phyloP scores from a whole-genome alignment of 768 basidiomycete species.

The Exidia glandulosa region DNA sequence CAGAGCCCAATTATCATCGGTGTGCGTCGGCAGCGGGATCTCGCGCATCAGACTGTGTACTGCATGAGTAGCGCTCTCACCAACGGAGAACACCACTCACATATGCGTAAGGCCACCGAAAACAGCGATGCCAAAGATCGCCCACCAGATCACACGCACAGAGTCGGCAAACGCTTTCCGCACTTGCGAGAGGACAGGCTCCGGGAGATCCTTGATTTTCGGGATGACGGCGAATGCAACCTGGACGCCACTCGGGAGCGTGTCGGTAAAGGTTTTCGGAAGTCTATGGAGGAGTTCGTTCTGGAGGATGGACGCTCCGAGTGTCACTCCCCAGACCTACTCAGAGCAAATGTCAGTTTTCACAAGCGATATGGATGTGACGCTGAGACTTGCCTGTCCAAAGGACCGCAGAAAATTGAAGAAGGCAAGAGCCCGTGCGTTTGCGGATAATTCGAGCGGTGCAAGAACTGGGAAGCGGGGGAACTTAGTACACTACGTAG shows the following conservation, averaged over 20 bases:
- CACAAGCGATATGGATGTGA: not conserved
- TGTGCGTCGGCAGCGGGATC: too few species aligned
- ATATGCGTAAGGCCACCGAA: conserved; percentile 18
- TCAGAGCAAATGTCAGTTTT: not conserved
- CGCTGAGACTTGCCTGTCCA: conserved; percentile 3
- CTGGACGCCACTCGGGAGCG: conserved; percentile 5
- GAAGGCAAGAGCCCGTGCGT: conserved; percentile 29
- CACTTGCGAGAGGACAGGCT: conserved; percentile 12
- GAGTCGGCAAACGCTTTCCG: conserved; percentile 18
- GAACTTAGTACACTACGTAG: not conserved
- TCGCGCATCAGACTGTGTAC: too few species aligned
- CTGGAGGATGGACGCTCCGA: conserved; percentile 14
- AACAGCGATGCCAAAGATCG: conserved; percentile 16
- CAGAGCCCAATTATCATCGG: too few species aligned
- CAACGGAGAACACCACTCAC: too few species aligned
- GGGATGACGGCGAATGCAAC: conserved; percentile 12
- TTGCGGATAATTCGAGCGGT: conserved; percentile 21
- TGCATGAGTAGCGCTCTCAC: too few species aligned
- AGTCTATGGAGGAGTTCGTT: conserved; percentile 21
- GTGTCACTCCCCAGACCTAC: not conserved
- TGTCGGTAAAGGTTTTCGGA: conserved; percentile 11
- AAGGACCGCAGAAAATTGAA: conserved; percentile 14
- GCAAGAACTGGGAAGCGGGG: not conserved
- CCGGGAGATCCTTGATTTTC: conserved; percentile 6
- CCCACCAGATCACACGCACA: conserved; percentile 21